phyloP scores from a whole-genome alignment of 163 green algal genomes.

The Trebouxiophyceae sp. region DNA sequence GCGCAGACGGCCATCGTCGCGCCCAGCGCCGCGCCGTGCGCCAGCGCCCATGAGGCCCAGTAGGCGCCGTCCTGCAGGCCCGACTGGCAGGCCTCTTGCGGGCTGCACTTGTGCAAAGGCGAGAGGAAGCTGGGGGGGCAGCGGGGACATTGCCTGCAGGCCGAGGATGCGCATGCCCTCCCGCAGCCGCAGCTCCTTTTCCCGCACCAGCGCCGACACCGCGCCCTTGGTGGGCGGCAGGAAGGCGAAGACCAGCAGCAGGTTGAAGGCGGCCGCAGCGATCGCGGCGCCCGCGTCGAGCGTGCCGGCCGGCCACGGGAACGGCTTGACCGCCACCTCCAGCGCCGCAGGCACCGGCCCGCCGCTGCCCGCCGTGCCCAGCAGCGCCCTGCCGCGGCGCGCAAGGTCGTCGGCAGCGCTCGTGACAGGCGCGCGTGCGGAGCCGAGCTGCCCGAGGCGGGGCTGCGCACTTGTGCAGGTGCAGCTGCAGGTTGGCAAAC shows the following conservation, averaged over 20 bases:
- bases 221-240: slow-evolving; percentile 42
- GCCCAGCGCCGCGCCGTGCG: slow-evolving; percentile 54
- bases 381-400: slow-evolving; percentile 14
- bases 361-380: slow-evolving; percentile 15
- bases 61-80: slow-evolving; percentile 54
- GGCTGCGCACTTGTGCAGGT: slow-evolving; percentile 22
- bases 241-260: slow-evolving; percentile 75
- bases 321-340: slow-evolving; percentile 47
- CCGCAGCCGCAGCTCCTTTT: slow-evolving; percentile 81
- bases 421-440: neutral
- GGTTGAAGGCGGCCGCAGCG: slow-evolving; percentile 60
- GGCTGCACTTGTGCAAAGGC: too few relatives aligned
- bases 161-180: slow-evolving; percentile 81
- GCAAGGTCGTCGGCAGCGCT: neutral
- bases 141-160: slow-evolving; percentile 30
- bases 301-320: slow-evolving; percentile 57
- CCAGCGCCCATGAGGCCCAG: slow-evolving; percentile 69
- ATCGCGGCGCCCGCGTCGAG: slow-evolving; percentile 56
- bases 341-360: neutral
- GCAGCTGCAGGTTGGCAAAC: slow-evolving; percentile 43
- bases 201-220: slow-evolving; percentile 66
- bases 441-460: neutral
- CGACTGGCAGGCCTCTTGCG: too few relatives aligned
- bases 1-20: slow-evolving; percentile 51
- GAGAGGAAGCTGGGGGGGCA: neutral